These are phyloP conservation scores for Eruca vesicaria DNA, from an alignment of 441 rosid species.

Conservation along the genomic window DNA sequence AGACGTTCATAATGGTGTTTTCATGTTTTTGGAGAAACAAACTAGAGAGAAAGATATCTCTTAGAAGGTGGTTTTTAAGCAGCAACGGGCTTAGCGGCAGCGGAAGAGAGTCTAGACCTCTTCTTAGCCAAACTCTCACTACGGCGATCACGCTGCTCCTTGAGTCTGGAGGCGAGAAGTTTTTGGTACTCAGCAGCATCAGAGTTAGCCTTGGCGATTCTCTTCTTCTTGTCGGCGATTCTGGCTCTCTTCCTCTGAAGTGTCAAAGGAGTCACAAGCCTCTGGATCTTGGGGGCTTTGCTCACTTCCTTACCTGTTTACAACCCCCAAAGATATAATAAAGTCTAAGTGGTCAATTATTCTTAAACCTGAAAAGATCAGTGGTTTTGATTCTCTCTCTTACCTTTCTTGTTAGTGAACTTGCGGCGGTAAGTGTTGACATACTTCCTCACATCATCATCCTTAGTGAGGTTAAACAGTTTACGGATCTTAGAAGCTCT, in stretches of 20 bases:
- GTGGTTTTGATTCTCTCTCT: not conserved
- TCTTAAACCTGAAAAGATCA: not conserved
- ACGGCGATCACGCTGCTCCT: constrained; percentile 69
- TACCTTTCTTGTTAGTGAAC: constrained; percentile 54
- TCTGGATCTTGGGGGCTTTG: constrained; percentile 73
- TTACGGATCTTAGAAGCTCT: constrained; percentile 68
- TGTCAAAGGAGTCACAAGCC: constrained; percentile 67
- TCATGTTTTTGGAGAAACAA: constrained; percentile 17
- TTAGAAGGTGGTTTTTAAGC: constrained; percentile 26
- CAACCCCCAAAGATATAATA: not conserved
- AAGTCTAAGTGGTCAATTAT: not conserved
- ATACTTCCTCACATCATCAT: constrained; percentile 65
- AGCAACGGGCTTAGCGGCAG: constrained; percentile 55
- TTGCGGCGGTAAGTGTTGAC: constrained; percentile 65
- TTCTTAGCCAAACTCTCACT: constrained; percentile 75
- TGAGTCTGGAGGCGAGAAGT: constrained; percentile 66
- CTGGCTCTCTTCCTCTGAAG: constrained; percentile 67
- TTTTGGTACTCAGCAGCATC: constrained; percentile 72
- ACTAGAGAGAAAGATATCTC: not conserved
- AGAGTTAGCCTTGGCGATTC: constrained; percentile 62
- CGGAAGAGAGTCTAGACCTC: constrained; percentile 68
- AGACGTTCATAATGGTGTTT: constrained; percentile 7
- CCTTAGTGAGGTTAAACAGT: constrained; percentile 56
- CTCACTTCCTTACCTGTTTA: constrained; percentile 56
- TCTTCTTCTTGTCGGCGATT: constrained; percentile 68